These are phyloP conservation scores for Tetrahymena malaccensis DNA, from an alignment of 73 alveolate genomes.

Conservation along the genomic window DNA sequence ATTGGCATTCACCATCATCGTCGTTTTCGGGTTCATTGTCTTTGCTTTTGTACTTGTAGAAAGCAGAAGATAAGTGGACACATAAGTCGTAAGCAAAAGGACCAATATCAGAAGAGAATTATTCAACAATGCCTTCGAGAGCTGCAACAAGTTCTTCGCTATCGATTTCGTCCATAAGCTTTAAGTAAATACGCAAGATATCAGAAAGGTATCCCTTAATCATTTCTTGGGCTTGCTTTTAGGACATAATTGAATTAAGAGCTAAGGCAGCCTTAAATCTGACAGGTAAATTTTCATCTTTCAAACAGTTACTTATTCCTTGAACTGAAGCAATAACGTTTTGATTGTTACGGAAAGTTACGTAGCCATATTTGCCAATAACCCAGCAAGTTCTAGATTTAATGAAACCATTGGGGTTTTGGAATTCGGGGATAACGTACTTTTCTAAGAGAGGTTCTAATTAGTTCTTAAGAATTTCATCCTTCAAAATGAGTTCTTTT, in stretches of 20 bases:
- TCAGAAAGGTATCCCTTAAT: slow-evolving; percentile 51
- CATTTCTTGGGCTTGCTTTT: slow-evolving; percentile 47
- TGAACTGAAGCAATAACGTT: slow-evolving; percentile 28
- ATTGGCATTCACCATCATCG: slow-evolving; percentile 34
- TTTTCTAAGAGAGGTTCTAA: slow-evolving; percentile 27
- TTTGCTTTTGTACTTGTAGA: slow-evolving; percentile 42
- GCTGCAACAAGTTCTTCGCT: slow-evolving; percentile 74
- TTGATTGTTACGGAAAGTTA: slow-evolving; percentile 37
- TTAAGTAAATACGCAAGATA: slow-evolving; percentile 53
- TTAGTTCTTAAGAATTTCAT: background rate
- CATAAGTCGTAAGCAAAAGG: slow-evolving; percentile 74
- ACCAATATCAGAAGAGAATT: slow-evolving; percentile 56
- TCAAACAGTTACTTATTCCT: slow-evolving; percentile 37
- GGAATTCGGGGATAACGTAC: slow-evolving; percentile 64
- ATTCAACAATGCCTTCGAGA: slow-evolving; percentile 71
- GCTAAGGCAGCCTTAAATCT: slow-evolving; percentile 65
- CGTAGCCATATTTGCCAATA: slow-evolving; percentile 61
- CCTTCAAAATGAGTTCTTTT: slow-evolving; percentile 1
- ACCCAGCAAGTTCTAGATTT: slow-evolving; percentile 74
- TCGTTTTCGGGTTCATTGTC: slow-evolving; percentile 55
- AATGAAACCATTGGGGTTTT: slow-evolving; percentile 52
- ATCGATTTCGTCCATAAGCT: slow-evolving; percentile 71
- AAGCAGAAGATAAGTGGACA: slow-evolving; percentile 45
- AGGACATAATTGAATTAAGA: slow-evolving; percentile 41
- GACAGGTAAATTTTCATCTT: slow-evolving; percentile 67